phyloP scores from a whole-genome alignment of 2,329 filamentous ascomycete genomes.

The Hirsutella thompsonii region DNA sequence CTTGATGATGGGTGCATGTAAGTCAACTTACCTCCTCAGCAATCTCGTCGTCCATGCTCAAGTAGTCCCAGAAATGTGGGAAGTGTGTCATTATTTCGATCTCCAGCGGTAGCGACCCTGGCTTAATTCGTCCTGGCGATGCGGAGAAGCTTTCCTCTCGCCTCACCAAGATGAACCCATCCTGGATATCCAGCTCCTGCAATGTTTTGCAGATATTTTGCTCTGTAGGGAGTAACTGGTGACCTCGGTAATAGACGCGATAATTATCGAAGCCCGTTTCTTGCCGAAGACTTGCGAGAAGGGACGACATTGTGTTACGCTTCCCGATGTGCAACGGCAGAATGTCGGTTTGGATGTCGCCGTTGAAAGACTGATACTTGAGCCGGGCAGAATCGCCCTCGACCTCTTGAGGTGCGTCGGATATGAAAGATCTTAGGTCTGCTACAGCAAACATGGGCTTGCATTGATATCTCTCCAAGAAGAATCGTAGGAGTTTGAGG shows the following conservation, averaged over 20 bases:
- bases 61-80: constrained; percentile 67
- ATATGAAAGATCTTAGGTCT: constrained; percentile 39
- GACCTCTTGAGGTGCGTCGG: constrained; percentile 35
- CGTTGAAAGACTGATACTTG: constrained; percentile 63
- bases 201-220: constrained; percentile 48
- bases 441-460: constrained; percentile 47
- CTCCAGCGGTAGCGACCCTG: constrained; percentile 52
- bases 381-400: constrained; percentile 54
- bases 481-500: constrained; percentile 52
- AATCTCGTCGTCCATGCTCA: constrained; percentile 59
- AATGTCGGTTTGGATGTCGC: constrained; percentile 44
- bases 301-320: constrained; percentile 55
- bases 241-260: constrained; percentile 57
- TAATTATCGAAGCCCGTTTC: constrained; percentile 67
- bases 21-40: constrained; percentile 45
- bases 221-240: constrained; percentile 48
- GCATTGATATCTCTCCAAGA: constrained; percentile 51
- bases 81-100: constrained; percentile 72
- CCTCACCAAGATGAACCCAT: constrained; percentile 55
- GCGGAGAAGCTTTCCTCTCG: constrained; percentile 35
- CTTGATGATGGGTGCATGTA: background rate
- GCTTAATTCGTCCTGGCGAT: constrained; percentile 30
- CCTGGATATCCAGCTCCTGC: constrained; percentile 52
- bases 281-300: constrained; percentile 53
- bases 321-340: constrained; percentile 52